These are phyloP conservation scores for Fusarium euwallaceae DNA, from an alignment of 2,329 filamentous ascomycete species.

Conservation along the genomic window DNA sequence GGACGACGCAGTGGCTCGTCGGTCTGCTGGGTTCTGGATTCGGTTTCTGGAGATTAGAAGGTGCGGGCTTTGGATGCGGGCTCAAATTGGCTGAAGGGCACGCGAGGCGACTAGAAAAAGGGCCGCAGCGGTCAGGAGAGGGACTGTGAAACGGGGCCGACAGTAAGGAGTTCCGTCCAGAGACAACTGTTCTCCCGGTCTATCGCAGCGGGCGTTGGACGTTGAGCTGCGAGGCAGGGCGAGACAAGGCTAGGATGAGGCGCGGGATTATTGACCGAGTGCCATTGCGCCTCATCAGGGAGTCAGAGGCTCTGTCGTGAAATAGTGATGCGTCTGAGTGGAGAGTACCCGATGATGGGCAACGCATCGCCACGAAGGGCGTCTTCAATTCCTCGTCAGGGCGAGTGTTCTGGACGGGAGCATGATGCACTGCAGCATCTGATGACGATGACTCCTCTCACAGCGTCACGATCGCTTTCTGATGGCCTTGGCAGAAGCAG, in stretches of 20 bases:
- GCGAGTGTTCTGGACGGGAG: slow-evolving; percentile 30
- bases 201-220: neutral
- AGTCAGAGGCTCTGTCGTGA: slow-evolving; percentile 5
- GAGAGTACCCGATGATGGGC: slow-evolving; percentile 30
- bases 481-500: slow-evolving; percentile 42
- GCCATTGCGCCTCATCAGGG: slow-evolving; percentile 19
- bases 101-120: slow-evolving; percentile 26
- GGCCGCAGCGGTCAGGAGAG: slow-evolving; percentile 7
- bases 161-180: slow-evolving; percentile 21
- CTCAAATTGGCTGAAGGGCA: slow-evolving; percentile 38
- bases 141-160: slow-evolving; percentile 18
- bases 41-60: slow-evolving; percentile 4
- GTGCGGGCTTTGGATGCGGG: slow-evolving; percentile 14
- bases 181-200: neutral
- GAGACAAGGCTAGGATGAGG: slow-evolving; percentile 36
- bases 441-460: slow-evolving; percentile 21
- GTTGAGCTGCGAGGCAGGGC: slow-evolving; percentile 20
- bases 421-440: slow-evolving; percentile 11
- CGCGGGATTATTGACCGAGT: slow-evolving; percentile 28
- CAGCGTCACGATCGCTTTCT: slow-evolving; percentile 37
- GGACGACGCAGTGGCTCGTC: slow-evolving; percentile 15
- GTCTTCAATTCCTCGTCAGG: slow-evolving; percentile 12
- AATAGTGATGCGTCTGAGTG: slow-evolving; percentile 28
- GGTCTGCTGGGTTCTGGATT: slow-evolving; percentile 33
- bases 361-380: slow-evolving; percentile 28